Evolutionary conservation across 2,329 filamentous ascomycete species (phyloP), one percentile per base, ranked within the genome.

Genomic region (Fusarium equiseti): DNA sequence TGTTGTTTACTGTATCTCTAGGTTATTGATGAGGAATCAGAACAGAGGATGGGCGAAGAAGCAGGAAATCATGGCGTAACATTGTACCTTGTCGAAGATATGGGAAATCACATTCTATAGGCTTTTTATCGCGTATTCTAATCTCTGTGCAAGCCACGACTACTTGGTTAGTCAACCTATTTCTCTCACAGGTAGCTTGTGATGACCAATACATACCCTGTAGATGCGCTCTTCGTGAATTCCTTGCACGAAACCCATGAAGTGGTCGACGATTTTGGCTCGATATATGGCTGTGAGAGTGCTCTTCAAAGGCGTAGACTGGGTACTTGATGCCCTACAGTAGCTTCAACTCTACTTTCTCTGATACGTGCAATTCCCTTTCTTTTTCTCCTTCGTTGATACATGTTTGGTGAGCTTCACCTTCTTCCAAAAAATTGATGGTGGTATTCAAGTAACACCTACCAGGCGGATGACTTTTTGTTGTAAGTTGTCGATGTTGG

Each of bases 41-140:
- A 18, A n/a, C 0, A 11, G 10, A n/a, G 9, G 6, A n/a, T 4
- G 18, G 6, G 3, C 10, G 10, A n/a, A n/a, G 10, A 4, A n/a
- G 10, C 18, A 38, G 0, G 10, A n/a, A 3, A 11, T 38, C 6
- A 4, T 1, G 3, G 0, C 0, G 6, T 11, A 12, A n/a, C 16
- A n/a, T 4, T 38, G 10, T 12, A 12, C 3, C 10, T n/a, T 2
- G 6, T 38, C 18, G 0, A 38, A 38, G 3, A 38, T 12, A 1
- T 12, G 10, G 18, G 10, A 12, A 38, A 4, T 2, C 10, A 12
- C 10, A n/a, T 12, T 7, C 6, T 12, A n/a, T 7, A 4, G 3
- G 12, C 10, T 7, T n/a, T n/a, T 12, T 10, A n/a, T n/a, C 10
- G 6, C n/a, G 0, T 38, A 38, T n/a, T 0, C 18, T 7, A 7